phyloP scores from a whole-genome alignment of 2,329 filamentous ascomycete genomes.

The Colletotrichum euphorbiae region DNA sequence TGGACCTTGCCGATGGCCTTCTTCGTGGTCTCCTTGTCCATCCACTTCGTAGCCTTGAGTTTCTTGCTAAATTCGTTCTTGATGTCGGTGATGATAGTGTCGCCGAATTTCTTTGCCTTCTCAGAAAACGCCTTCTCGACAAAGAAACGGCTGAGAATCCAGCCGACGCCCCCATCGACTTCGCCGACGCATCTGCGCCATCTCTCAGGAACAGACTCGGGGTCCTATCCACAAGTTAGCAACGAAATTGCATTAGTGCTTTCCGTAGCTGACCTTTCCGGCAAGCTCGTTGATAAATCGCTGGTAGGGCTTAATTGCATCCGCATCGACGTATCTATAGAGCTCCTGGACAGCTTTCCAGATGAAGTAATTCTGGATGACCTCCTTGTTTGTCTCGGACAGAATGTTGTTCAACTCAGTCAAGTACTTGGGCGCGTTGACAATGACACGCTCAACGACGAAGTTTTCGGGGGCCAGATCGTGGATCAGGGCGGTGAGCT shows the following conservation, averaged over 20 bases:
- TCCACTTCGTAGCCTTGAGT: slow-evolving; percentile 70
- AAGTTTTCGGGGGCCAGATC: slow-evolving; percentile 63
- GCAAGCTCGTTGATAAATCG: slow-evolving; percentile 70
- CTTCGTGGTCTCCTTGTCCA: slow-evolving; percentile 69
- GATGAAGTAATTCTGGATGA: slow-evolving; percentile 70
- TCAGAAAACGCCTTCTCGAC: slow-evolving; percentile 76
- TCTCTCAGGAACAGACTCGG: slow-evolving; percentile 70
- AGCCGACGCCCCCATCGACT: slow-evolving; percentile 69
- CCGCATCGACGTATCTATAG: slow-evolving; percentile 65
- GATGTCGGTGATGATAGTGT: slow-evolving; percentile 77
- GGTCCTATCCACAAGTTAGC: slow-evolving; percentile 54
- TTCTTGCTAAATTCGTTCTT: slow-evolving; percentile 73
- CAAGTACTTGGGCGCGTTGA: slow-evolving; percentile 70
- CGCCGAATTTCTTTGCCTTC: slow-evolving; percentile 73
- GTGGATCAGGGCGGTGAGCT: slow-evolving; percentile 63
- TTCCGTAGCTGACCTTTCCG: slow-evolving; percentile 58
- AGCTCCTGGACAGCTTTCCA: slow-evolving; percentile 72
- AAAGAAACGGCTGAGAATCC: slow-evolving; percentile 79
- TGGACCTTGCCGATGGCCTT: slow-evolving; percentile 73
- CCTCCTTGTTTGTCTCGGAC: slow-evolving; percentile 62
- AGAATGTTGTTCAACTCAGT: slow-evolving; percentile 68
- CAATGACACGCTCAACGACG: slow-evolving; percentile 65
- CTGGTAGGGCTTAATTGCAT: slow-evolving; percentile 68
- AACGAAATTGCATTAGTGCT: not conserved
- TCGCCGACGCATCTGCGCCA: slow-evolving; percentile 73